Conservation (phyloP, 257 asterid species). For the Leptodermis oblonga region DNA sequence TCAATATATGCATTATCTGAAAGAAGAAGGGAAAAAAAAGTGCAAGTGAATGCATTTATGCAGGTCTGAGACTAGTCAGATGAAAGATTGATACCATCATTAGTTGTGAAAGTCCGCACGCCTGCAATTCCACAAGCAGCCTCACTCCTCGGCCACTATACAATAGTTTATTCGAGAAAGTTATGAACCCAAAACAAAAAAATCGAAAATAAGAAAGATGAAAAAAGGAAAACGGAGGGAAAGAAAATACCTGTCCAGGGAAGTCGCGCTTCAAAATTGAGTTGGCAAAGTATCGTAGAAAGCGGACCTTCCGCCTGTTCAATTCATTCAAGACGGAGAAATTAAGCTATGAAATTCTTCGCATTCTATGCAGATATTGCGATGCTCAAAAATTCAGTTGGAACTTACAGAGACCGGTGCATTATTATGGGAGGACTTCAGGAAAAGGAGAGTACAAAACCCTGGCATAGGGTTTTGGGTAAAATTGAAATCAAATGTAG, state of each 20-base stretch:
- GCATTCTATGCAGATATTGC: not conserved
- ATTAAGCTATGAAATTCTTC: not conserved
- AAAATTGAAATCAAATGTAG: not conserved
- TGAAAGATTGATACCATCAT: constrained; percentile 20
- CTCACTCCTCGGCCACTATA: constrained; percentile 33
- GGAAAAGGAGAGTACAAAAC: not conserved
- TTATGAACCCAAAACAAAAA: not conserved
- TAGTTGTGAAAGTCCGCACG: constrained; percentile 17
- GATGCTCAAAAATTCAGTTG: not conserved
- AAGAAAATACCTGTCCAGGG: constrained; percentile 5
- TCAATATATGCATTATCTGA: not conserved
- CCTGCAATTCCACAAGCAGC: constrained; percentile 24
- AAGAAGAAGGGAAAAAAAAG: not conserved
- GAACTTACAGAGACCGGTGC: constrained; percentile 25
- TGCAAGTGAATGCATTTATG: not conserved
- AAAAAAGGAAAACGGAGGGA: not conserved
- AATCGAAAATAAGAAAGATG: not conserved
- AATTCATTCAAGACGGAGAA: not conserved
- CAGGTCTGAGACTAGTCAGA: not conserved
- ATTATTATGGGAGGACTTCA: constrained; percentile 5
- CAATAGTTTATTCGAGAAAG: not conserved
- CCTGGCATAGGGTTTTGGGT: not conserved
- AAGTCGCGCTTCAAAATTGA: constrained; percentile 2
- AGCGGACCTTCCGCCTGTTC: not conserved
- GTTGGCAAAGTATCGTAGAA: not conserved